Base-by-base conservation (phyloP, 1,139 yeast species). In the Geotrichum klebahnii region DNA sequence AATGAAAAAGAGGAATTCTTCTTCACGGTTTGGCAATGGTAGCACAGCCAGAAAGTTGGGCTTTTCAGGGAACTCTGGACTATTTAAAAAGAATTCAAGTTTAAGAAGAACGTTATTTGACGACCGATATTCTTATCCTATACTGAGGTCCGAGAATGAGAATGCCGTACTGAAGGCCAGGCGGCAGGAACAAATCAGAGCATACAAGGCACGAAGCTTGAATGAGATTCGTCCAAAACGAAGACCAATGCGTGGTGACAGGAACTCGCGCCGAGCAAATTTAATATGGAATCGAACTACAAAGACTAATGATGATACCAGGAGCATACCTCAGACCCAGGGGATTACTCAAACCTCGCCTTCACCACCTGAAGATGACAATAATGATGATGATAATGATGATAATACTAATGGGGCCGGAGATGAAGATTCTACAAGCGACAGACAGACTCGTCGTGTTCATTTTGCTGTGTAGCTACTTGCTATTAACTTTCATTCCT, bases 151-250 rank as follows among this genome's bases (percentile, higher is more conserved):
- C 35, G 51, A 37, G 28, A 40, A 16, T 12, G 44, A 36, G 26
- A 45, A 31, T 29, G 51, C 41, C 10, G 39, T 34, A 17, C 16
- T 46, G 23, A 20, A 42, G 16, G 53, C 48, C 31, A 45, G 45
- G 20, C 43, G 56, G 12, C 50, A 50, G 38, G 50, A 49, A 28
- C 52, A 53, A 41, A 44, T 54, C 19, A 31, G 48, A 28, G 44
- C 48, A 6, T 56, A 56, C 42, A 54, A 53, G 22, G 43, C 51
- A 9, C 45, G 53, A 16, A 57, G 54, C 34, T 23, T 42, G 40
- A 36, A 32, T 17, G 58, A 56, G 34, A 35, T 47, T 8, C 39
- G 56, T n/a, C 33, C 46, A 23, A 46, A 47, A 33, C 48, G 56
- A 23, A 39, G 49, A 24, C 14, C 38, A 14, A 35, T 22, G 16